phyloP scores from a whole-genome alignment of 768 basidiomycete genomes.

The Pulveroboletus sp. region DNA sequence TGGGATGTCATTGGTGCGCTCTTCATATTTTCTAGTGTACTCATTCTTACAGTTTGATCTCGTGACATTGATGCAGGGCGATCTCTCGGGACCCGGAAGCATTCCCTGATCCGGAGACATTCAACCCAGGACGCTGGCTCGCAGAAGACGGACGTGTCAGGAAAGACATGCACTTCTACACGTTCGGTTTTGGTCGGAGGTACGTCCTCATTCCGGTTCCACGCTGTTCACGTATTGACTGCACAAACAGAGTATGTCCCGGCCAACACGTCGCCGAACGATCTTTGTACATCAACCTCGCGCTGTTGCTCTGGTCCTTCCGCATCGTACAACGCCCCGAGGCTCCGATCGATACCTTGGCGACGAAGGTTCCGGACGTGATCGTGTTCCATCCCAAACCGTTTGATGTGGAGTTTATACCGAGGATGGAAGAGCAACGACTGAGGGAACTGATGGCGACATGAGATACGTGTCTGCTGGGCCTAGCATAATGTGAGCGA shows the following conservation, averaged over 20 bases:
- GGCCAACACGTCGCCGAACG: too few relatives aligned
- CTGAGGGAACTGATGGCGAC: conserved; percentile 14
- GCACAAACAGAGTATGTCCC: conserved; percentile 40
- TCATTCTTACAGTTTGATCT: too few relatives aligned
- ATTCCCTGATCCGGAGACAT: too few relatives aligned
- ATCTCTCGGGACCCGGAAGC: too few relatives aligned
- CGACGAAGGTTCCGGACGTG: too few relatives aligned
- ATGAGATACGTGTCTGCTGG: too few relatives aligned
- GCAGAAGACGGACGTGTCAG: background rate
- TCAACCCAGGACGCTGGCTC: background rate
- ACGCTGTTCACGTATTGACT: background rate
- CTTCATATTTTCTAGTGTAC: too few relatives aligned
- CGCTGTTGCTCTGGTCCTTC: too few relatives aligned
- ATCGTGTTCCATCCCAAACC: conserved; percentile 53
- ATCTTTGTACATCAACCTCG: conserved; percentile 59
- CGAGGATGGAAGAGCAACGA: conserved; percentile 29
- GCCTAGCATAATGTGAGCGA: too few relatives aligned
- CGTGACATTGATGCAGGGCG: background rate
- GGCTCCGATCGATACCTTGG: conserved; percentile 58
- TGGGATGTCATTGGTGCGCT: too few relatives aligned
- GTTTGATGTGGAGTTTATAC: conserved; percentile 55
- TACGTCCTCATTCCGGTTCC: background rate
- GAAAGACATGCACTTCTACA: conserved; percentile 1
- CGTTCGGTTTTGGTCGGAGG: background rate
- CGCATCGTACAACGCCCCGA: conserved; percentile 42